phyloP scores from a whole-genome alignment of 176 grass and related monocot species.

The Triticum urartu region DNA sequence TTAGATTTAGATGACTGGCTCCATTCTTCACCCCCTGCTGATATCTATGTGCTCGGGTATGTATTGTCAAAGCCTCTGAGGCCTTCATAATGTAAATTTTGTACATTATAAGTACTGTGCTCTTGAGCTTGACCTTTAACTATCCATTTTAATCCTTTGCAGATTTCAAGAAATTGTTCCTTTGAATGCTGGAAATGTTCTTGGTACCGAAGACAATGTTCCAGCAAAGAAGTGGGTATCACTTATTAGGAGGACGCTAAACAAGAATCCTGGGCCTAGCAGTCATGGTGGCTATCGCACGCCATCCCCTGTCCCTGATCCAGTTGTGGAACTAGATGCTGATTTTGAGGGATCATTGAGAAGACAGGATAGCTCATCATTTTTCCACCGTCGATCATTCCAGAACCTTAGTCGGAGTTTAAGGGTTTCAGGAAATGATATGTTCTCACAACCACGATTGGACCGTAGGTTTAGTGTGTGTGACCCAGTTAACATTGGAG shows the following conservation, averaged over 20 bases:
- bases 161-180: slow-evolving; percentile 99
- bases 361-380: slow-evolving; percentile 50
- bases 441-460: slow-evolving; percentile 50
- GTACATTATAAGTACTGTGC: background rate
- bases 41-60: slow-evolving; percentile 96
- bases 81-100: background rate
- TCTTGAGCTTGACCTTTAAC: background rate
- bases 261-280: slow-evolving; percentile 56
- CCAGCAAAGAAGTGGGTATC: slow-evolving; percentile 90
- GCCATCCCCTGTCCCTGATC: slow-evolving; percentile 75
- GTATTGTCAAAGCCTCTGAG: background rate
- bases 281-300: slow-evolving; percentile 50
- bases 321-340: slow-evolving; percentile 71
- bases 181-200: slow-evolving; percentile 97
- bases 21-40: slow-evolving; percentile 84
- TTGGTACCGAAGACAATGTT: slow-evolving; percentile 84
- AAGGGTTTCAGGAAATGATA: slow-evolving; percentile 57
- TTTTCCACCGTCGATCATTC: slow-evolving; percentile 82
- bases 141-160: background rate
- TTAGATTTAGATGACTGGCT: slow-evolving; percentile 96
- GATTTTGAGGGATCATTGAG: slow-evolving; percentile 83
- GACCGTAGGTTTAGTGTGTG: slow-evolving; percentile 88
- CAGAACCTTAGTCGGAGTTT: slow-evolving; percentile 75
- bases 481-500: slow-evolving; percentile 54
- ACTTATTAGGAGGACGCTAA: slow-evolving; percentile 77